phyloP scores from a whole-genome alignment of 139 green algal genomes.

The Ettlia oleoabundans region DNA sequence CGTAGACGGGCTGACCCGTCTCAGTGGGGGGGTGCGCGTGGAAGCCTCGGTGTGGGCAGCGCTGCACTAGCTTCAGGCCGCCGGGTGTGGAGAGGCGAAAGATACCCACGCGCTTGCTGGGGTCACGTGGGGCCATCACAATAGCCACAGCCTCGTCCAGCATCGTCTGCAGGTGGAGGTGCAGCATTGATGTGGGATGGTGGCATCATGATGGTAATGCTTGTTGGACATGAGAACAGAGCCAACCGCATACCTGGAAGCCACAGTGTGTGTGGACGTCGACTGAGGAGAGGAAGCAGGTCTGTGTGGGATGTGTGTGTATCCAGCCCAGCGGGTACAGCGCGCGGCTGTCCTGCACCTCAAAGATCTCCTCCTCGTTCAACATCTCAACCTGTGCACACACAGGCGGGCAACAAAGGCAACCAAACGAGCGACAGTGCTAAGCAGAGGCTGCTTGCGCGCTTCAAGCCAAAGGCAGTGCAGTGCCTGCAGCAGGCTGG shows the following conservation, averaged over 20 bases:
- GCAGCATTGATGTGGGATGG: no score
- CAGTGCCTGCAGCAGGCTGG: no score
- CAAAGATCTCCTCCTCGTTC: constrained; percentile 96
- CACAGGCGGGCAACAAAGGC: neutral
- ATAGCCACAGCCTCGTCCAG: constrained; percentile 94
- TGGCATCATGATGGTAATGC: no score
- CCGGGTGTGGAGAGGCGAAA: constrained; percentile 92
- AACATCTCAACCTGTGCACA: constrained; percentile 45
- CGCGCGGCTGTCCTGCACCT: constrained; percentile 64
- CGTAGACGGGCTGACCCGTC: constrained; percentile 89
- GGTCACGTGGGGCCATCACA: constrained; percentile 91
- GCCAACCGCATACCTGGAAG: constrained; percentile 80
- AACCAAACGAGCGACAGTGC: neutral
- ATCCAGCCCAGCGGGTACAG: constrained; percentile 96
- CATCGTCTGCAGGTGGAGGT: constrained; percentile 92
- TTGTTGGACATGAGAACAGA: no score
- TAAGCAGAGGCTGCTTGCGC: no score
- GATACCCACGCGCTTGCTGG: constrained; percentile 77
- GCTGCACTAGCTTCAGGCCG: constrained; percentile 88
- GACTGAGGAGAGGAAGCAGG: constrained; percentile 96
- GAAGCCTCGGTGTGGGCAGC: constrained; percentile 88
- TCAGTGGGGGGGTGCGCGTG: constrained; percentile 79
- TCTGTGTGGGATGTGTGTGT: constrained; percentile 96
- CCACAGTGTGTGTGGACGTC: constrained; percentile 94
- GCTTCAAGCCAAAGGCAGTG: no score